Evolutionary conservation across 768 basidiomycete species (phyloP), one percentile per base, ranked within the genome.

Genomic region (Lepiota brunneoincarnata): DNA sequence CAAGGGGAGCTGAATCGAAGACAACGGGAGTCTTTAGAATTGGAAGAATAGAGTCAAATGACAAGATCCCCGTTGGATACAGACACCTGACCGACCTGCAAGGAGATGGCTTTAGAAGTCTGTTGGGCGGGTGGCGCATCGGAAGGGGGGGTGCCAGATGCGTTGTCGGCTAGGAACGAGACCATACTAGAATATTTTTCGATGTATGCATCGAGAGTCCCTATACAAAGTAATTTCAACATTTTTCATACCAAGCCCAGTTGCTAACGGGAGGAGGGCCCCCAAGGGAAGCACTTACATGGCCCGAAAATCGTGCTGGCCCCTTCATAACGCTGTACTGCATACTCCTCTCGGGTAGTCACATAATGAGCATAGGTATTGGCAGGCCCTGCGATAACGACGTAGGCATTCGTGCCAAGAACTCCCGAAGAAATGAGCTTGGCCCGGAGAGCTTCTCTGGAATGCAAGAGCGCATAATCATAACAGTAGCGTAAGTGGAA

Each of bases 341-440:
- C 68, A 64, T 89, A 91, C 66, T 89, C 88, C 66, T 91, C 87
- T 9, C 71, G 75, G 24, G 87, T 90, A 1, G 87, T 72, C 48
- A 89, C 75, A 64, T 90, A 89, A 68, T 90, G 89, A 0, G 73
- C 80, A 62, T 91, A 91, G 4, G 87, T 85, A 59, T 91, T 91
- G 4, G 87, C 88, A n/a, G 90, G 90, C 12, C 88, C 90, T 12
- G 86, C 84, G 51, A 90, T 70, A 49, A 90, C 87, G 56, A 91
- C 86, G 58, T 88, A 86, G 3, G 86, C 87, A 59, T 86, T 77
- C 43, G 80, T 67, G 37, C 82, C 86, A 55, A 91, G 66, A 54
- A 89, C 72, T 3, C 81, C 82, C 45, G 78, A 72, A 0, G 84
- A 76, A 55, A 90, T 84, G 45, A 91, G 74, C 62, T 75, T 69